Evolutionary conservation across 768 basidiomycete genomes (phyloP), one percentile per base, ranked within the genome.

Genomic region (Epithele typhae): DNA sequence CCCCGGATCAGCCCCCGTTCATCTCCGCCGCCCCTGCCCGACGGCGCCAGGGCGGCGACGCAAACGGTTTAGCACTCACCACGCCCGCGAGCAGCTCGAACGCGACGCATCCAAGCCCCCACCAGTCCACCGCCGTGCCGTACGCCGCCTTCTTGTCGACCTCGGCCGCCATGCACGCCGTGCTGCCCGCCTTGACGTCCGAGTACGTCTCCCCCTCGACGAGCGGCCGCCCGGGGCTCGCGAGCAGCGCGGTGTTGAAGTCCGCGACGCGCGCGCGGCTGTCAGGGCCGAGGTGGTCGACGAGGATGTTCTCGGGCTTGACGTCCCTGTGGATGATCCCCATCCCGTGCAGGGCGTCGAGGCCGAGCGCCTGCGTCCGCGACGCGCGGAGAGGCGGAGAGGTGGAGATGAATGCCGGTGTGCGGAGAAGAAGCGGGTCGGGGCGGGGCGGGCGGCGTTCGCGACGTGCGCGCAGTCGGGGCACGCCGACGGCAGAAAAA

Each of bases 251-350:
- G 10, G 57, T 52, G 37, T 56, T 55, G 48, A 59, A 61, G 52
- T 64, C 62, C 6, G 56, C 35, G 46, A 64, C 57, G 39, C 59
- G 57, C 19, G 57, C 48, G 27, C 45, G 51, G 14, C 49, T 53
- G 39, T 23, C 27, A 7, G 23, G 27, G 8, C 48, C 46, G 30
- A 63, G 43, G n/a, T 79, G 14, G 40, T 60, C 62, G 34, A 64
- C 44, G n/a, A 81, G 68, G 46, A 81, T 68, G 62, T 79, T 79
- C 58, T 79, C 77, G 11, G 77, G 77, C 65, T 79, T 81, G 52
- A 81, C 66, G 62, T 79, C 78, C 15, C 78, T 68, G 57, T 81
- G 79, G 32, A 81, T 76, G 54, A 81, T 79, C 27, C 73, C 66
- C 57, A 75, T 75, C 23, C 64, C 65, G 60, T 81, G 79, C 27